Percentiles rank a stretch among this genome's conserved stretches.
These are phyloP conservation scores for Mucor plumbeus DNA, from an alignment of 371 early-diverging fungal species.

Conservation along the genomic window DNA sequence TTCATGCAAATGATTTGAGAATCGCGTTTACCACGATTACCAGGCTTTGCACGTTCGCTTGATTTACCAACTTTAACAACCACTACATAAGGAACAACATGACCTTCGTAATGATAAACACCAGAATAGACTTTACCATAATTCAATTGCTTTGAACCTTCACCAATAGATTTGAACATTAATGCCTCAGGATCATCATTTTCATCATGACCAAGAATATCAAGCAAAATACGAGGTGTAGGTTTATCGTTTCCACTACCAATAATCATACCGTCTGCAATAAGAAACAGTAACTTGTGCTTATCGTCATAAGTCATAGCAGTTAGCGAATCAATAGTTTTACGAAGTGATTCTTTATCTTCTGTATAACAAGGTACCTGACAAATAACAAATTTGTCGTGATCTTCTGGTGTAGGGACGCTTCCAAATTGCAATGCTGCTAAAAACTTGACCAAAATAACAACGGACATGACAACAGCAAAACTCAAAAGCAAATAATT, in stretches of 20 bases:
- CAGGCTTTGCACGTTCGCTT: conserved; percentile 77
- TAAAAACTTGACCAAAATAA: conserved; percentile 88
- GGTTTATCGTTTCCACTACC: conserved; percentile 95
- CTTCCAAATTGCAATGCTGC: conserved; percentile 88
- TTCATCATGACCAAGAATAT: conserved; percentile 89
- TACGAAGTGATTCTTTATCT: conserved; percentile 87
- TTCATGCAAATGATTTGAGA: conserved; percentile 98
- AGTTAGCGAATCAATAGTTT: conserved; percentile 93
- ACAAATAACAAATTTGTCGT: conserved; percentile 86
- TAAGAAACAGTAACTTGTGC: conserved; percentile 90
- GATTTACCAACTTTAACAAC: conserved; percentile 90
- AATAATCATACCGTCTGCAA: conserved; percentile 90
- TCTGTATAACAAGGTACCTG: conserved; percentile 98
- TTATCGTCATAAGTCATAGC: conserved; percentile 89
- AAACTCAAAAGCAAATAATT: conserved; percentile 83
- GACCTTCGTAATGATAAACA: conserved; percentile 85
- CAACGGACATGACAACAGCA: conserved; percentile 74
- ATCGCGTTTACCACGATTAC: conserved; percentile 99
- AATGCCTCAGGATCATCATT: conserved; percentile 85
- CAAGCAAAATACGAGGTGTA: conserved; percentile 94
- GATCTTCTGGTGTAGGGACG: conserved; percentile 81
- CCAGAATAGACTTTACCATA: conserved; percentile 97
- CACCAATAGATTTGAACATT: conserved; percentile 89
- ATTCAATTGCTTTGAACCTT: conserved; percentile 88
- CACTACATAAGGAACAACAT: conserved; percentile 90